These are phyloP conservation scores for Chiua sp. DNA, from an alignment of 1,284 basidiomycete genomes.

Conservation along the genomic window DNA sequence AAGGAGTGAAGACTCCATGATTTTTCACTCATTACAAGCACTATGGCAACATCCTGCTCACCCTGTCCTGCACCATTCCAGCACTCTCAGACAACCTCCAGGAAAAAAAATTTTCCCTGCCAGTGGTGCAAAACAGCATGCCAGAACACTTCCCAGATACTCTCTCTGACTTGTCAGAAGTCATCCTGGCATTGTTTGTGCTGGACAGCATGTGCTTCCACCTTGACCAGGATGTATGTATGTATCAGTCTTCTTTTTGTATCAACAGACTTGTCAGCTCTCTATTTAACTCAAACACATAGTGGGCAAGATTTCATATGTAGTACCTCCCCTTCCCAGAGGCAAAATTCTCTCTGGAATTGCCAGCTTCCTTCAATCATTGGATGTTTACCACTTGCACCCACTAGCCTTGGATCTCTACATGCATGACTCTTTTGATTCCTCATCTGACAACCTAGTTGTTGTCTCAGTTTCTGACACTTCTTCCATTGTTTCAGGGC, in stretches of 20 bases:
- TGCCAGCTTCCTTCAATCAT: conserved; percentile 59
- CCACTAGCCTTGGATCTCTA: conserved; percentile 57
- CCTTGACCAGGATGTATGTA: too few species aligned
- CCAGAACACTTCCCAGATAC: too few species aligned
- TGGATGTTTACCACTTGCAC: conserved; percentile 55
- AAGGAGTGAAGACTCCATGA: too few species aligned
- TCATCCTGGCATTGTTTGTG: too few species aligned
- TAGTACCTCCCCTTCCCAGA: conserved; percentile 68
- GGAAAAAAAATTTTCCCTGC: too few species aligned
- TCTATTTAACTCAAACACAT: conserved; percentile 65
- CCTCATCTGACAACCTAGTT: conserved; percentile 40
- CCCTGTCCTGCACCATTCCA: too few species aligned
- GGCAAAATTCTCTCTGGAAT: conserved; percentile 75
- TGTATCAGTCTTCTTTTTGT: not conserved
- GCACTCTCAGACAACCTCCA: too few species aligned
- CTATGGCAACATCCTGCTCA: too few species aligned
- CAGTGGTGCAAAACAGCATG: too few species aligned
- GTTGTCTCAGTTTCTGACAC: conserved; percentile 23
- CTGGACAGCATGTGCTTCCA: too few species aligned
- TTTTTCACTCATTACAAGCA: too few species aligned
- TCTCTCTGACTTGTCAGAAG: too few species aligned
- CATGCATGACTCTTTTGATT: conserved; percentile 36
- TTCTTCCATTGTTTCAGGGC: conserved; percentile 28
- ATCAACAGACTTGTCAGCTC: conserved; percentile 46
- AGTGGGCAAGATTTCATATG: conserved; percentile 62